Base-by-base conservation (phyloP, 2,329 filamentous ascomycete genomes). In the Monilinia fructicola region DNA sequence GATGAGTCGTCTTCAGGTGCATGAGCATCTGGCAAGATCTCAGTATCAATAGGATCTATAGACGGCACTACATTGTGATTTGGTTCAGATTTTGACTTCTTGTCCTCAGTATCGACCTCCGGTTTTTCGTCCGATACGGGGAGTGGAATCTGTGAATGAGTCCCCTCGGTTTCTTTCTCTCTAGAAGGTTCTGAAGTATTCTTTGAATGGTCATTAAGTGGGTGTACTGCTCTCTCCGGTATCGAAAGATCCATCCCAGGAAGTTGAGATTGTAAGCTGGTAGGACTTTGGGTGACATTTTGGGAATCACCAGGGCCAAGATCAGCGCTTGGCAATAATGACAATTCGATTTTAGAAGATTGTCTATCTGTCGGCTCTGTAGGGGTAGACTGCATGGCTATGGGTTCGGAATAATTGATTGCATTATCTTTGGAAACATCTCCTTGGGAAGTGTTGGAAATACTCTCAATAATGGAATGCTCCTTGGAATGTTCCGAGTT, bases 1-100 rank as follows among this genome's bases (percentile, higher is more conserved):
- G 26, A 35, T 21, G 35, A 50, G 42, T 65, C 64, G 18, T 53
- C 46, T 26, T 60, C 61, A 48, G 53, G 35, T 35, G 55, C 18
- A 53, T 65, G 44, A 35, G 64, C 46, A 60, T 65, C 35, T 23
- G 64, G 44, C 14, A 53, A n/a, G 9, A 65, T 61, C 31, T 65
- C 54, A 9, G 46, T 56, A 11, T 65, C 63, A 2, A 65, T 56
- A 11, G 31, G 4, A 5, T 28, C 42, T 38, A 38, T 11, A 48
- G 54, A 48, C 40, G 42, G 6, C 42, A 14, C 21, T 7, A 46
- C 16, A 11, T 40, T 61, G 11, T 26, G 31, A 5, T 18, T 14
- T 48, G 42, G 4, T 26, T 48, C n/a, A 1, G 18, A 1, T 18
- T 48, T 38, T 12, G 21, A 18, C 7, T 21, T 46, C 5, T 21